phyloP scores from a whole-genome alignment of 1,284 basidiomycete genomes.

The Cutaneotrichosporon cyanovorans region DNA sequence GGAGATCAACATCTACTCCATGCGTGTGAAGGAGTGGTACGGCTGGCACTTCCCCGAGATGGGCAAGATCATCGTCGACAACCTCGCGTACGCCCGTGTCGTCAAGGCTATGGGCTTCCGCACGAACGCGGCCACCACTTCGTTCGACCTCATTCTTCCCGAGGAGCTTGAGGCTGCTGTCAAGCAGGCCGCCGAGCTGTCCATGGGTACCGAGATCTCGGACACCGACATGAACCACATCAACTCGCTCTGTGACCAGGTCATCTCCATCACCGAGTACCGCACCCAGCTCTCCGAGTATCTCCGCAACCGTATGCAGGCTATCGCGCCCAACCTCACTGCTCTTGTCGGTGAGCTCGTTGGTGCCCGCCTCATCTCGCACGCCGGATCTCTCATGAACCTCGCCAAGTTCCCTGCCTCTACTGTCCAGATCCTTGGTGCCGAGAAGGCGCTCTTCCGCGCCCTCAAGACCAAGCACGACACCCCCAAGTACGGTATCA shows the following conservation, averaged over 20 bases:
- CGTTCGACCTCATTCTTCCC: constrained; percentile 82
- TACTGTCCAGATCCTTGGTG: constrained; percentile 96
- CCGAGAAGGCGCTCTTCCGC: constrained; percentile 96
- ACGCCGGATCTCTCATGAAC: constrained; percentile 88
- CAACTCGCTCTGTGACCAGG: constrained; percentile 90
- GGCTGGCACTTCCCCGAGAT: constrained; percentile 99
- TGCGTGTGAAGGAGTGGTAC: constrained; percentile 99
- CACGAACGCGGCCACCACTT: constrained; percentile 79
- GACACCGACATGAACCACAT: constrained; percentile 93
- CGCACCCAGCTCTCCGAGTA: constrained; percentile 90
- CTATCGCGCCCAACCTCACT: constrained; percentile 89
- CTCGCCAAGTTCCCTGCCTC: constrained; percentile 95
- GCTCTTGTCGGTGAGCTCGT: constrained; percentile 94
- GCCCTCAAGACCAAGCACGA: constrained; percentile 98
- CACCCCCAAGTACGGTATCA: constrained; percentile 95
- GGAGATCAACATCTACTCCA: constrained; percentile 98
- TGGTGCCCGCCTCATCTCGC: constrained; percentile 90
- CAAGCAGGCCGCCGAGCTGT: constrained; percentile 88
- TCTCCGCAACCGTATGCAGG: constrained; percentile 92
- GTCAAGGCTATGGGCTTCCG: constrained; percentile 88
- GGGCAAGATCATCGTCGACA: constrained; percentile 96
- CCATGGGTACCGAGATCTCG: constrained; percentile 98
- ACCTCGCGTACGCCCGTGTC: constrained; percentile 90
- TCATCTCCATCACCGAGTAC: constrained; percentile 91
- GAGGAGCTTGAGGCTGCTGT: constrained; percentile 88